These are phyloP conservation scores for Lipomyces lipofer DNA, from an alignment of 805 yeast species.

Conservation along the genomic window DNA sequence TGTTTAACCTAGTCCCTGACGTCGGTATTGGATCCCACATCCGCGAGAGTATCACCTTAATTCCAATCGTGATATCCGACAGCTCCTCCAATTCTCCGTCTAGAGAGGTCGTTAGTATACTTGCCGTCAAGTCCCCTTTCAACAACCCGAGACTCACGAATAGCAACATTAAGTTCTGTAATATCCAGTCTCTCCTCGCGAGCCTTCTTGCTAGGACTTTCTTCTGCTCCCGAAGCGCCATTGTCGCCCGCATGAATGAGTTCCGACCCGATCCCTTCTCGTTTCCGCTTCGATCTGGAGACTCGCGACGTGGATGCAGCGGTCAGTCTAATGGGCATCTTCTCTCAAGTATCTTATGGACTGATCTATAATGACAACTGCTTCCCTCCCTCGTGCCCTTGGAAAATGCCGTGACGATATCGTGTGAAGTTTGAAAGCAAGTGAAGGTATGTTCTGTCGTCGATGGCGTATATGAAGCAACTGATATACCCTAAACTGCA, in stretches of 20 bases:
- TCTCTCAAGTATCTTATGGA: too few species aligned
- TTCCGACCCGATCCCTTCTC: slow-evolving; percentile 18
- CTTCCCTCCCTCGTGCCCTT: too few species aligned
- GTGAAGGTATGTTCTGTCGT: too few species aligned
- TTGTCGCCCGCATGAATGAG: slow-evolving; percentile 5
- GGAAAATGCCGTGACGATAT: too few species aligned
- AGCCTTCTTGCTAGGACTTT: slow-evolving; percentile 1
- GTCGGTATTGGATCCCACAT: slow-evolving; percentile 41
- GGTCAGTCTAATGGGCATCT: slow-evolving; percentile 24
- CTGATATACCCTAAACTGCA: too few species aligned
- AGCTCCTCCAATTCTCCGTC: slow-evolving; percentile 23
- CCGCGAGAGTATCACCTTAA: slow-evolving; percentile 32
- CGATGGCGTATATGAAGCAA: too few species aligned
- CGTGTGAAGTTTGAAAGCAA: too few species aligned
- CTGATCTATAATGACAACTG: too few species aligned
- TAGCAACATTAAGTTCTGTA: slow-evolving; percentile 5
- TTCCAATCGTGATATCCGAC: slow-evolving; percentile 33
- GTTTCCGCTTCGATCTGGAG: slow-evolving; percentile 20
- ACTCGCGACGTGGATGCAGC: slow-evolving; percentile 23
- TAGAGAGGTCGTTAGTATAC: neutral
- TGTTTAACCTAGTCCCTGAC: slow-evolving; percentile 33
- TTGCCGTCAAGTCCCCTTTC: neutral
- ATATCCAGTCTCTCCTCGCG: slow-evolving; percentile 16
- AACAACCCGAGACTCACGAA: slow-evolving; percentile 16
- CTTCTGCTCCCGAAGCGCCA: neutral